Evolutionary conservation across 345 rosid species (phyloP).

Genomic region (Rhizophora mangle): DNA sequence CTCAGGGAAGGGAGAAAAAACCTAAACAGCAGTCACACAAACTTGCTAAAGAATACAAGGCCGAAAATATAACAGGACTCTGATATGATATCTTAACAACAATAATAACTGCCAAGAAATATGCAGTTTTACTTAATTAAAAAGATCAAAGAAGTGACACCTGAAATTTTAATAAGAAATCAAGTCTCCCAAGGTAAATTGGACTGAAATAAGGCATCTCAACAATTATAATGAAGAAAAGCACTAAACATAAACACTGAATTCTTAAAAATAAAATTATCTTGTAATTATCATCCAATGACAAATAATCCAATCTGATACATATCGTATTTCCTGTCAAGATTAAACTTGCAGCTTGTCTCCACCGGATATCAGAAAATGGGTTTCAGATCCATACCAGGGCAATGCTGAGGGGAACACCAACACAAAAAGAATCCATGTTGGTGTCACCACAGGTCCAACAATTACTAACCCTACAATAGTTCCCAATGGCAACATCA

Average conservation of each 20-base stretch:
- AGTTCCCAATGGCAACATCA: constrained; percentile 46
- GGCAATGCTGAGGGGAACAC: constrained; percentile 47
- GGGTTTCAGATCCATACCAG: constrained; percentile 58
- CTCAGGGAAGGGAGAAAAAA: too few relatives aligned
- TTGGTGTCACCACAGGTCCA: constrained; percentile 52
- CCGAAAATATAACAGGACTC: not conserved
- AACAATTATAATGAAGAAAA: not conserved
- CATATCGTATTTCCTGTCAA: constrained; percentile 16
- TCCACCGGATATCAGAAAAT: constrained; percentile 32
- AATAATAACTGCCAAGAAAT: too few relatives aligned
- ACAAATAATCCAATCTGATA: constrained; percentile 14
- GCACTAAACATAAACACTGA: not conserved
- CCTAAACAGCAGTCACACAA: not conserved
- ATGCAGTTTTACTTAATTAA: too few relatives aligned
- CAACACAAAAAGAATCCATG: constrained; percentile 53
- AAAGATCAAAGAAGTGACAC: too few relatives aligned
- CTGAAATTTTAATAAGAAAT: not conserved
- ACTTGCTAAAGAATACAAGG: not conserved
- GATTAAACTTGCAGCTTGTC: constrained; percentile 20
- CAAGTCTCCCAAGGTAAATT: not conserved
- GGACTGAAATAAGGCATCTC: not conserved
- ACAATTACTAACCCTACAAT: constrained; percentile 61
- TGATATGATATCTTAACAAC: too few relatives aligned
- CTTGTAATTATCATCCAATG: constrained; percentile 8
- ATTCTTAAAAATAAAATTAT: constrained; percentile 3